Base-by-base conservation (phyloP, 352 stramenopile species). In the Pythium apleroticum region DNA sequence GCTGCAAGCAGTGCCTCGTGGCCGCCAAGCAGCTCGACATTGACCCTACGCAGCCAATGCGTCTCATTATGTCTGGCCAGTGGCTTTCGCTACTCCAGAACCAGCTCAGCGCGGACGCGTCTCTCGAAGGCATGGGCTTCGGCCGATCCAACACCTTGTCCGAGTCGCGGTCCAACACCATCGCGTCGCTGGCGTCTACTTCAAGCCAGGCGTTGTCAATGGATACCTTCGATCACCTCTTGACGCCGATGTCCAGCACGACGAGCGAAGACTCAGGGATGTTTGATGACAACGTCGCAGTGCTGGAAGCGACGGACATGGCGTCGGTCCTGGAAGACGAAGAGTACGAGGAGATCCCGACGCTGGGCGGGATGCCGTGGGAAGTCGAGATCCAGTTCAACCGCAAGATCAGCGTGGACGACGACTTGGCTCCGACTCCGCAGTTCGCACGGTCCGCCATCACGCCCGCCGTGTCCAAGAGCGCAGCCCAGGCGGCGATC, bases 1-100 rank as follows among this genome's bases (percentile, higher is more conserved):
- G 67, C 53, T 74, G 67, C 52, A 74, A 69, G 52, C 56, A 74
- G 62, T 74, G 67, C 30, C 25, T 74, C 25, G 57, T 74, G 1
- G 57, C 61, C 19, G 67, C 67, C 35, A 63, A 60, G 56, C 24
- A 60, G 9, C 22, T 63, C 35, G 17, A 35, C 10, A 10, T 64
- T 7, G 52, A 74, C 20, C 56, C 67, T 14, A 50, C 33, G 20
- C 49, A 52, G 22, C 55, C 60, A 24, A 30, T 68, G 46, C 54
- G 33, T 19, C 60, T 73, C 35, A 63, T 73, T 28, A 45, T 55
- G 31, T n/a, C 49, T 19, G 48, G 31, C 27, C 50, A 60, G 39
- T 71, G 65, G 65, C 57, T 71, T 19, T 48, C 49, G 20, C 25
- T 60, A 19, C 27, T 60, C 11, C 45, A 39, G 3, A 30, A 22